Evolutionary conservation across 2,329 filamentous ascomycete genomes (phyloP), one percentile per base, ranked within the genome.

Genomic region (Monilinia aucupariae): DNA sequence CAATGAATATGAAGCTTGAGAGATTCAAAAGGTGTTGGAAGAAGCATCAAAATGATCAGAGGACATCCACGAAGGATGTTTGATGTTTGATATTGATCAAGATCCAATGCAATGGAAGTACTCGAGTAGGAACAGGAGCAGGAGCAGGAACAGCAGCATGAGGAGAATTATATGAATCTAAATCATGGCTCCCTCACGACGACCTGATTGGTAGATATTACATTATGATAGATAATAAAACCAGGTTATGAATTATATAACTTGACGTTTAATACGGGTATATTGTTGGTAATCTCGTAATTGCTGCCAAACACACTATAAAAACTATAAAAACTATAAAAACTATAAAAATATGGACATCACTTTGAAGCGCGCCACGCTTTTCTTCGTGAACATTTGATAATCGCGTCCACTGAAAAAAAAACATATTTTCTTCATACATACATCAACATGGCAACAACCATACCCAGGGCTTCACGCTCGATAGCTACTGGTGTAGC

Each of bases 1-100:
- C 10, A n/a, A 55, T 51, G 60, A 54, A 34, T 27, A 39, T 62
- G 65, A 64, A 97, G 93, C 96, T 97, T 89, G 88, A 94, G 73
- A 81, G 83, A 2, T 97, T 97, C 74, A 87, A 86, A 72, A 83
- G 88, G 71, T 97, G 93, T 76, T 97, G 93, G 93, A 96, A 96
- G 78, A 82, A 81, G 67, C 87, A 96, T 71, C 87, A 91, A 55
- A 97, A 97, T 75, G 87, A 96, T 71, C 79, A 89, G 74, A 85
- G 94, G 71, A 97, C 92, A 0, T 82, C 82, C 61, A 87, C 83
- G 49, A 93, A 91, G 73, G 87, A 96, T 73, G 82, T 80, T 45
- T 85, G 65, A 71, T 59, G 15, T 43, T 41, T 15, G 7, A n/a
- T n/a, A n/a, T n/a, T n/a, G n/a, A n/a, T n/a, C n/a, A n/a, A n/a